phyloP scores from a whole-genome alignment of 495 filamentous ascomycete genomes.

The Aspergillus hancockii region DNA sequence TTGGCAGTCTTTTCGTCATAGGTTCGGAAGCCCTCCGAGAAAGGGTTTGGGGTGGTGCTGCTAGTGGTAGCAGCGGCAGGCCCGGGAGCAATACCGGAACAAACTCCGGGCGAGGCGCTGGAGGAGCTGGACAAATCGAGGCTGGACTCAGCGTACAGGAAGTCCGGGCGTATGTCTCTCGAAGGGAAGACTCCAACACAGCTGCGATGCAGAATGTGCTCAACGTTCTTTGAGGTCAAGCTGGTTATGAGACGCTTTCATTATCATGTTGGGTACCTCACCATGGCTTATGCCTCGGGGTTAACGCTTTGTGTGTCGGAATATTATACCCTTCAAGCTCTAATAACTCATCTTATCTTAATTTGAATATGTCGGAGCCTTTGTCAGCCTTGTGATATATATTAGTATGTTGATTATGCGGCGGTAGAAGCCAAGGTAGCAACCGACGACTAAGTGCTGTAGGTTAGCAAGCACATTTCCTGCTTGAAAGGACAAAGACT shows the following conservation, averaged over 20 bases:
- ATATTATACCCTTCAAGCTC: not conserved
- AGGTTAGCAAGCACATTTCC: no score
- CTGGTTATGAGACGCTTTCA: not conserved
- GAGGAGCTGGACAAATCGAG: constrained; percentile 38
- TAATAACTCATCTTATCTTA: not conserved
- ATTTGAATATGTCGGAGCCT: not conserved
- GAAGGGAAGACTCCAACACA: constrained; percentile 78
- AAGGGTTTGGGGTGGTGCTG: constrained; percentile 60
- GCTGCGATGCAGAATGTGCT: constrained; percentile 81
- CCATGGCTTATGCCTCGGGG: not conserved
- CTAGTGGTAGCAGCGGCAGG: constrained; percentile 28
- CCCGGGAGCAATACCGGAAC: constrained; percentile 18
- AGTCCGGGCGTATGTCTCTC: constrained; percentile 79
- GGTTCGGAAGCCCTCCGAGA: constrained; percentile 85
- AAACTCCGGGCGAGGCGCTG: constrained; percentile 25
- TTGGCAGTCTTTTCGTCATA: constrained; percentile 96
- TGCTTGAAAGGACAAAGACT: no score
- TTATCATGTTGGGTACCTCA: not conserved
- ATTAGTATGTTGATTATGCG: no score
- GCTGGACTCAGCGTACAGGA: constrained; percentile 64
- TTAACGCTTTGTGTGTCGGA: not conserved
- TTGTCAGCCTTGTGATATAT: no score
- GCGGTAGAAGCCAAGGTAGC: no score
- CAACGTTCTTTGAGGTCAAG: constrained; percentile 37
- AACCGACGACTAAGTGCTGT: no score